These are phyloP conservation scores for Penicillium sp. DNA, from an alignment of 2,329 filamentous ascomycete genomes.

Conservation along the genomic window DNA sequence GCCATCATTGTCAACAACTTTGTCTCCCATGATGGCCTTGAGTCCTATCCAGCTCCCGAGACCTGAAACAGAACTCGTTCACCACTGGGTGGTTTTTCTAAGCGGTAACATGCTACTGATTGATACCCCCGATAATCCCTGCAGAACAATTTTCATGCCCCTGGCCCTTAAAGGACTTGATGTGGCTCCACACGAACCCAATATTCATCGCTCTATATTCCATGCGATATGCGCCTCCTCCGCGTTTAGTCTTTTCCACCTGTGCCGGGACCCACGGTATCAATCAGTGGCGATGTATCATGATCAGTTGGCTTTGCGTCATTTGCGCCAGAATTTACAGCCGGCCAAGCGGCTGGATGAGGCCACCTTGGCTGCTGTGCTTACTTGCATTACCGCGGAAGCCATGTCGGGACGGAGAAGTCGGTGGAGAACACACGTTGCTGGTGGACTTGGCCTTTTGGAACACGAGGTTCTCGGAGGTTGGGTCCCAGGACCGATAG, in stretches of 20 bases:
- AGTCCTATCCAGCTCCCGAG: slow-evolving; percentile 16
- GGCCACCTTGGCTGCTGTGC: slow-evolving; percentile 23
- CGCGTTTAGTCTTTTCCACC: slow-evolving; percentile 32
- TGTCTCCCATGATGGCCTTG: slow-evolving; percentile 2
- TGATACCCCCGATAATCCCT: slow-evolving; percentile 35
- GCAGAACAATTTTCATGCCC: slow-evolving; percentile 34
- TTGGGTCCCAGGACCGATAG: slow-evolving; percentile 23
- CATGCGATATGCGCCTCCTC: slow-evolving; percentile 34
- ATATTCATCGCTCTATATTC: slow-evolving; percentile 35
- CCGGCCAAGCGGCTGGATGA: slow-evolving; percentile 23
- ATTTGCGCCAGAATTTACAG: slow-evolving; percentile 31
- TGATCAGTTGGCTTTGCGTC: slow-evolving; percentile 35
- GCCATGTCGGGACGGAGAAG: slow-evolving; percentile 33
- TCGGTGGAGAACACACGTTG: slow-evolving; percentile 32
- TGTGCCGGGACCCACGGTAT: slow-evolving; percentile 29
- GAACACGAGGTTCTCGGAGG: slow-evolving; percentile 28
- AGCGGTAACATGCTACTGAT: slow-evolving; percentile 36
- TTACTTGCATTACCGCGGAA: slow-evolving; percentile 28
- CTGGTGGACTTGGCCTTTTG: slow-evolving; percentile 28
- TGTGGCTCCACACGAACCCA: slow-evolving; percentile 19
- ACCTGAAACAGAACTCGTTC: slow-evolving; percentile 31
- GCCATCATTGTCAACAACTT: neutral
- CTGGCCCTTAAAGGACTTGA: slow-evolving; percentile 27
- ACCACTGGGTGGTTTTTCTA: slow-evolving; percentile 37
- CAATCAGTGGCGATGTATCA: slow-evolving; percentile 35